phyloP scores from a whole-genome alignment of 768 basidiomycete genomes.

The Pleurotus salmoneostramineus region DNA sequence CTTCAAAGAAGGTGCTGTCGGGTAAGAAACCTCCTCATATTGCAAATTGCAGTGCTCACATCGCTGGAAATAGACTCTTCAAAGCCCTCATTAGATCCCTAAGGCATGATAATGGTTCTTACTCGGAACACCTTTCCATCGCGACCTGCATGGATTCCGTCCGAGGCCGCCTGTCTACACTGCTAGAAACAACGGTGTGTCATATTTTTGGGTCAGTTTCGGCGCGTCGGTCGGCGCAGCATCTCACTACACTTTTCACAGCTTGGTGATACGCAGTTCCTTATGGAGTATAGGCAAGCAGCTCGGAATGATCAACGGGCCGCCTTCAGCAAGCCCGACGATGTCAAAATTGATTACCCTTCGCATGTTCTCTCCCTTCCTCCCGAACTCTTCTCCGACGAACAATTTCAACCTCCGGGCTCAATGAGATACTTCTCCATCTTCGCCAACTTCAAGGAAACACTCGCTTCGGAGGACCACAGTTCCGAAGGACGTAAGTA shows the following conservation, averaged over 20 bases:
- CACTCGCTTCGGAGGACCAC: background rate
- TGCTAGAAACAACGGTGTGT: background rate
- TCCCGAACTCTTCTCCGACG: background rate
- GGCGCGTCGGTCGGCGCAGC: background rate
- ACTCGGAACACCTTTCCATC: background rate
- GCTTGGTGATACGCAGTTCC: background rate
- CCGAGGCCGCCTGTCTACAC: background rate
- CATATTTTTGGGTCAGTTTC: background rate
- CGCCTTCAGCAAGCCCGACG: background rate
- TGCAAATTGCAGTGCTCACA: background rate
- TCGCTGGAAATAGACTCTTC: background rate
- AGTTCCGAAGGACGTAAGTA: background rate
- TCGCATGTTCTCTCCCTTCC: background rate
- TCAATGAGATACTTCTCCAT: background rate
- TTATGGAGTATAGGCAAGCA: background rate
- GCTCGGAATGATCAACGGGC: background rate
- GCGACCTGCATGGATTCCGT: background rate
- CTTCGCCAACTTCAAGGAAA: background rate
- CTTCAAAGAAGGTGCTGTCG: background rate
- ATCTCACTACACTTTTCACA: background rate
- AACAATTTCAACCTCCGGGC: background rate
- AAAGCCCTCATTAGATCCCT: background rate
- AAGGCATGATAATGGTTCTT: background rate
- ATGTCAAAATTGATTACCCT: background rate
- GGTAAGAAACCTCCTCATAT: background rate